Base-by-base conservation (phyloP, 1,284 basidiomycete genomes). In the Ceratobasidium sp. region DNA sequence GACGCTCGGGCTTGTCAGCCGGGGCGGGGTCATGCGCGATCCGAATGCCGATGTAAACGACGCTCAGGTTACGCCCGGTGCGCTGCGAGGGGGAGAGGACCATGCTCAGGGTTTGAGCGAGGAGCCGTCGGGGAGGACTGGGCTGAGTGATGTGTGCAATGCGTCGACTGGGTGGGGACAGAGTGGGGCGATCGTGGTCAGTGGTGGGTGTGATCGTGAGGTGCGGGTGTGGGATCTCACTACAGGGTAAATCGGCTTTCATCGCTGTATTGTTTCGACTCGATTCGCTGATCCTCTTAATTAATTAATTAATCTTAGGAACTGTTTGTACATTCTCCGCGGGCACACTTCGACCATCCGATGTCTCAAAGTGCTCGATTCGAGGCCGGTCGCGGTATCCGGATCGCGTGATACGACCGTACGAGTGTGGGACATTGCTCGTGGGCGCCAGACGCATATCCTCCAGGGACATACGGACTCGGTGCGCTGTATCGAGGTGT, bases 331-430 rank as follows among this genome's bases (percentile, higher is more conserved):
- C 83, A 88, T 92, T 9, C 88, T 99, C 20, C 87, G 89, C 4
- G 97, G 97, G 0, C 97, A 99, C 85, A 92, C 92, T 0, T 95
- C 96, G 0, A 99, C 97, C 0, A 94, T 99, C 78, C 92, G 97
- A 42, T 98, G 96, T 84, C 88, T 98, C 78, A 95, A 95, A 82
- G 94, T 97, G 18, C 86, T 99, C 56, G 93, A 97, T 82, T 92
- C 93, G 58, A 89, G 95, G 4, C 96, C 97, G 0, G 90, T 98
- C 67, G 96, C 95, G 1, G 91, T 99, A 28, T 94, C 95, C 0
- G 97, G 97, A 69, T 95, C 96, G 55, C 89, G 97, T 20, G 97
- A 98, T 82, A 88, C 89, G 28, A 96, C 95, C 0, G 84, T 99
- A 72, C 90, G 96, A 0, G 95, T 98, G 0, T 99, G 97, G 97